Evolutionary conservation across 2,329 filamentous ascomycete species (phyloP).

Genomic region (Epichloe bromicola): DNA sequence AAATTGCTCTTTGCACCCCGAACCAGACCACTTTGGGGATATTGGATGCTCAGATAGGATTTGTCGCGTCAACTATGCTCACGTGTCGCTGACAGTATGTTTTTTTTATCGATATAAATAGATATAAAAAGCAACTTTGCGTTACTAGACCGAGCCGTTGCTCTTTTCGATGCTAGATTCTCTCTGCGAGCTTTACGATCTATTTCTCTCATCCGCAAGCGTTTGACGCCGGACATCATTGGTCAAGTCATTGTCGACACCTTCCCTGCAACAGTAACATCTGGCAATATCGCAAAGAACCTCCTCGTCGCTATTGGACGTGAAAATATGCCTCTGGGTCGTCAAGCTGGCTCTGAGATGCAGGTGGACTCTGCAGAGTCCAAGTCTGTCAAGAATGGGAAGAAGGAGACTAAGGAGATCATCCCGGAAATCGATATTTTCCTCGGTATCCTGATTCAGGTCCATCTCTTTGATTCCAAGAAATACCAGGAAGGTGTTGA

Average conservation of each 20-base stretch:
- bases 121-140: constrained; percentile 93
- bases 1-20: background rate
- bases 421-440: constrained; percentile 84
- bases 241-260: constrained; percentile 70
- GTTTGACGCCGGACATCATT: constrained; percentile 69
- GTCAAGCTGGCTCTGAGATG: constrained; percentile 50
- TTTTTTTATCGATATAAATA: constrained; percentile 23
- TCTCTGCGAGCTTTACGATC: constrained; percentile 86
- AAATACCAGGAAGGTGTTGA: constrained; percentile 66
- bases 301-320: constrained; percentile 59
- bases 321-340: constrained; percentile 49
- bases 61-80: background rate
- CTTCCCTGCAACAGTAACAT: constrained; percentile 49
- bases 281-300: constrained; percentile 53
- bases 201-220: constrained; percentile 91
- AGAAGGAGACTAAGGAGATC: constrained; percentile 61
- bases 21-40: background rate
- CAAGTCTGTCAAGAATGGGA: constrained; percentile 43
- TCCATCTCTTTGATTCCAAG: constrained; percentile 78
- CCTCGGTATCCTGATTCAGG: constrained; percentile 73
- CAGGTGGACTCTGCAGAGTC: constrained; percentile 53
- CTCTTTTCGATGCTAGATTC: constrained; percentile 89
- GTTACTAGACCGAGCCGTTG: constrained; percentile 81
- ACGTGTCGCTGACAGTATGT: constrained; percentile 7
- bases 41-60: too few relatives aligned